These are phyloP conservation scores for Friedmanniomyces endolithicus DNA, from an alignment of 495 filamentous ascomycete species.

Conservation along the genomic window DNA sequence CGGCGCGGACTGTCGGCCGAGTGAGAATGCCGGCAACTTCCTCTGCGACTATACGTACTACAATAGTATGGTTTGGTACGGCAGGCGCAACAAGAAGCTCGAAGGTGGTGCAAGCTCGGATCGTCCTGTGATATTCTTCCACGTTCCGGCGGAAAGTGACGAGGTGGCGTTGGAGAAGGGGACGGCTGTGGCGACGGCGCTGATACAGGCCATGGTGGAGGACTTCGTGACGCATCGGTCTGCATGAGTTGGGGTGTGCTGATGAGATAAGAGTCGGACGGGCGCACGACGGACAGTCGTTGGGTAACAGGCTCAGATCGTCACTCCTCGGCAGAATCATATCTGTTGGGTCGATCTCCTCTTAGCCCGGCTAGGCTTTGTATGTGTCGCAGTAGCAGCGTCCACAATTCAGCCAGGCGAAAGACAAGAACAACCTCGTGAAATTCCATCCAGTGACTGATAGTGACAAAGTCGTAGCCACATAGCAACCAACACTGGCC, in stretches of 20 bases:
- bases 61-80: conserved; percentile 47
- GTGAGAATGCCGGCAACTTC: conserved; percentile 66
- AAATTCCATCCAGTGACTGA: too few relatives aligned
- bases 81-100: conserved; percentile 36
- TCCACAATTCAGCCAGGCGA: too few relatives aligned
- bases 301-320: too few relatives aligned
- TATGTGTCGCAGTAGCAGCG: too few relatives aligned
- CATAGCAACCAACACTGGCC: too few relatives aligned
- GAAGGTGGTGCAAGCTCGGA: conserved; percentile 20
- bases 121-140: conserved; percentile 59
- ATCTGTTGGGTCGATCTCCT: too few relatives aligned
- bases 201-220: conserved; percentile 56
- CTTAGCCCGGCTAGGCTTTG: too few relatives aligned
- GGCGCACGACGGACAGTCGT: too few relatives aligned
- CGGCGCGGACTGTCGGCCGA: conserved; percentile 44
- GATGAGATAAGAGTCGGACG: too few relatives aligned
- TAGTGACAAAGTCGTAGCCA: too few relatives aligned
- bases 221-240: conserved; percentile 13
- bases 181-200: conserved; percentile 47
- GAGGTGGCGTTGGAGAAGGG: conserved; percentile 47
- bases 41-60: conserved; percentile 84
- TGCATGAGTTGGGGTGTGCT: neutral
- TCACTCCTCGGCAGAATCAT: neutral
- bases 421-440: too few relatives aligned
- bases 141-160: conserved; percentile 54